Evolutionary conservation across 345 rosid species (phyloP).

Genomic region (Arabidopsis suecica): DNA sequence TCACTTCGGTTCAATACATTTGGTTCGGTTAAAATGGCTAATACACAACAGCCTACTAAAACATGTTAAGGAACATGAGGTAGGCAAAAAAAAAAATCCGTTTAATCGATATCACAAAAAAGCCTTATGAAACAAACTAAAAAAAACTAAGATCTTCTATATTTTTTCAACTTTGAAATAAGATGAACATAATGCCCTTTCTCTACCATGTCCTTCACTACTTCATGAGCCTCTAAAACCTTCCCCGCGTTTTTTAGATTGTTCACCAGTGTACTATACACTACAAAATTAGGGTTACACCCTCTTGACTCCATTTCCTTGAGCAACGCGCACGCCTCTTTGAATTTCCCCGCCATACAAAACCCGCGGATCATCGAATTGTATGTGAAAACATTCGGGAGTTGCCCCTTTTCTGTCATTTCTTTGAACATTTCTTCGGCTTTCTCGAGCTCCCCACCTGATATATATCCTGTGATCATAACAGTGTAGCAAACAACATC

Average conservation of each 20-base stretch:
- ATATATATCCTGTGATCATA: conserved; percentile 74
- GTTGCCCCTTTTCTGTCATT: conserved; percentile 68
- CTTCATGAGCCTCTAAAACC: conserved; percentile 68
- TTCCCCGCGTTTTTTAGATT: conserved; percentile 69
- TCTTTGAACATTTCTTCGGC: conserved; percentile 70
- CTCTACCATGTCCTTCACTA: conserved; percentile 72
- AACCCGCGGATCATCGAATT: conserved; percentile 85
- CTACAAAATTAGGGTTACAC: conserved; percentile 81
- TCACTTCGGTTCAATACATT: no score
- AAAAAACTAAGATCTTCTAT: conserved; percentile 34
- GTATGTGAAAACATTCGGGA: conserved; percentile 86
- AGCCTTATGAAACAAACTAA: not conserved
- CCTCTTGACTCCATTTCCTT: conserved; percentile 88
- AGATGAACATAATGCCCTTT: conserved; percentile 71
- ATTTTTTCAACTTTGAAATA: conserved; percentile 40
- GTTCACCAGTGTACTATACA: conserved; percentile 80
- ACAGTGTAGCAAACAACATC: conserved; percentile 91
- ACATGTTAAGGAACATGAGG: not conserved
- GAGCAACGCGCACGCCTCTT: conserved; percentile 72
- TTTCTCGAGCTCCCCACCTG: conserved; percentile 72
- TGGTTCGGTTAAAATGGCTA: no score
- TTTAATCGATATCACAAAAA: conserved; percentile 8
- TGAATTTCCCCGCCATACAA: conserved; percentile 76
- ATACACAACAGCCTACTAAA: not conserved
- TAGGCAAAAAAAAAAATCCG: no score